Conservation (phyloP, 1,139 yeast genomes). For the Eremothecium cymbalariae region DNA sequence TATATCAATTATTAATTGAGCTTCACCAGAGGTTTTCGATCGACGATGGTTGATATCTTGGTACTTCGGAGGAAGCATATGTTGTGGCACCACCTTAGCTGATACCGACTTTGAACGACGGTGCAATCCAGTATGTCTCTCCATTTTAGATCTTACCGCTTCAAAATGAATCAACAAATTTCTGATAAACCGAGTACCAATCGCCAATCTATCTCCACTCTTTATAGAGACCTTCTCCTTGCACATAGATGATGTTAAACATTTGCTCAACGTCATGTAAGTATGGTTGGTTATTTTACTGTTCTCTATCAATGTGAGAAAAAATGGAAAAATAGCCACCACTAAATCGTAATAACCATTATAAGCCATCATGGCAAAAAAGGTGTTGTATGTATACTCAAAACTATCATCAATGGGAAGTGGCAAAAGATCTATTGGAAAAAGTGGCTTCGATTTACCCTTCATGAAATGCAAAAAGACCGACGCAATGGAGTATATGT, state of each 20-base stretch:
- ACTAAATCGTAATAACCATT: conserved; percentile 30
- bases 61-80: neutral
- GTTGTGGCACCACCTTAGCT: neutral
- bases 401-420: conserved; percentile 44
- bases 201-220: conserved; percentile 40
- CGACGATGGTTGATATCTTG: neutral
- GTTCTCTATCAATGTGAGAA: conserved; percentile 33
- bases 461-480: conserved; percentile 43
- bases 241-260: conserved; percentile 45
- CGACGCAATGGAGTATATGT: conserved; percentile 49
- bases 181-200: conserved; percentile 44
- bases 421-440: conserved; percentile 38
- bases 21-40: neutral
- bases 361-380: conserved; percentile 32
- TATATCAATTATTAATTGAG: neutral
- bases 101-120: conserved; percentile 3
- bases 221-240: conserved; percentile 42
- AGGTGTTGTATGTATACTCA: conserved; percentile 35
- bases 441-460: conserved; percentile 40
- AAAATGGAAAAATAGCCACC: conserved; percentile 38
- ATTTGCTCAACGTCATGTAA: conserved; percentile 39
- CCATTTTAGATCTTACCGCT: conserved; percentile 4
- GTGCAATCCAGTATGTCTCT: neutral
- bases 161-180: conserved; percentile 44
- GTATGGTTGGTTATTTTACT: conserved; percentile 39